Percentiles rank a stretch among this genome's conserved stretches.
phyloP scores from a whole-genome alignment of 495 filamentous ascomycete species.

The Talaromyces nanjingensis region DNA sequence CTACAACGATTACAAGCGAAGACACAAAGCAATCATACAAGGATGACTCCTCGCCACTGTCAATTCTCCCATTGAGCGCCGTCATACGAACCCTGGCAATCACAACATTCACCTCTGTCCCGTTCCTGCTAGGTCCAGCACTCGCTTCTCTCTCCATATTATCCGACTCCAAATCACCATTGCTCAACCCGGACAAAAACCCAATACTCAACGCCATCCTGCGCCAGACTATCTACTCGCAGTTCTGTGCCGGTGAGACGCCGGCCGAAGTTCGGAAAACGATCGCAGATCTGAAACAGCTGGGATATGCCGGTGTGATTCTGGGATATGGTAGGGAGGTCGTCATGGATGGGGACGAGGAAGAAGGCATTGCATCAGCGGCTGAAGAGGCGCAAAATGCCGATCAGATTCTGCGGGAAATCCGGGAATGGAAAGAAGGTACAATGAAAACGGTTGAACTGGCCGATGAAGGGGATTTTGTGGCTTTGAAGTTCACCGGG shows the following conservation, averaged over 20 bases:
- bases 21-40: not conserved
- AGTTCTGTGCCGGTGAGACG: slow-evolving; percentile 77
- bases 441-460: slow-evolving; percentile 64
- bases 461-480: slow-evolving; percentile 60
- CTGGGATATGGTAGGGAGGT: slow-evolving; percentile 72
- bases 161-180: slow-evolving; percentile 51
- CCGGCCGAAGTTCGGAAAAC: slow-evolving; percentile 52
- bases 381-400: slow-evolving; percentile 17
- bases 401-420: slow-evolving; percentile 21
- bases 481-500: slow-evolving; percentile 77
- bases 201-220: slow-evolving; percentile 50
- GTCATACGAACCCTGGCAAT: slow-evolving; percentile 69
- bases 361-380: not conserved
- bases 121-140: slow-evolving; percentile 55
- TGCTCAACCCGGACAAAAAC: slow-evolving; percentile 53
- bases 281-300: slow-evolving; percentile 48
- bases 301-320: slow-evolving; percentile 73
- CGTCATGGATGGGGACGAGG: slow-evolving; percentile 48
- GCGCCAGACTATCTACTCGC: slow-evolving; percentile 73
- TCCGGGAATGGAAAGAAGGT: slow-evolving; percentile 55
- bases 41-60: slow-evolving; percentile 38
- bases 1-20: not conserved
- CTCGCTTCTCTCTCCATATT: slow-evolving; percentile 54
- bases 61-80: slow-evolving; percentile 58
- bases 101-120: slow-evolving; percentile 68